Evolutionary conservation across 2,329 filamentous ascomycete genomes (phyloP), one percentile per base, ranked within the genome.

Genomic region (Botrytis squamosa): DNA sequence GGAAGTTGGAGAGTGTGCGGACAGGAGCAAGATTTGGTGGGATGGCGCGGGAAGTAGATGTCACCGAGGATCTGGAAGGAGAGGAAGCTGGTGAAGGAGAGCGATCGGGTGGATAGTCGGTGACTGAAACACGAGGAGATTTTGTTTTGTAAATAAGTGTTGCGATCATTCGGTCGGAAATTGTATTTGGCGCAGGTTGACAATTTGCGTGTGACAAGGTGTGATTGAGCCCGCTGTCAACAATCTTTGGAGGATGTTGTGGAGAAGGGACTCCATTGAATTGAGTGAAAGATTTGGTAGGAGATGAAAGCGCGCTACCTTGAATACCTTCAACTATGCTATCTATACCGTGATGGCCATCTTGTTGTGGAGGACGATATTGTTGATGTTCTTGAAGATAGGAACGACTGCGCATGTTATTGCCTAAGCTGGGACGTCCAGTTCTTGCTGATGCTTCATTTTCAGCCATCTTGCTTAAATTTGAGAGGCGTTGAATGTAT

Each of bases 351-450:
- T 89, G 88, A 74, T 83, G 84, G 42, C 90, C 88, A 65, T 86
- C 80, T 66, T 79, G 79, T 49, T 80, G 84, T 18, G 88, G 87
- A 44, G 88, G 87, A 67, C 89, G 87, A 77, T 89, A 90, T 79
- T 91, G 88, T 81, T 90, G 88, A 78, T 90, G 87, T 77, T 91
- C 89, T 80, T 86, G 85, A 73, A 91, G 83, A 79, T 88, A 91
- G 22, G 88, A 90, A 81, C 86, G 88, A 83, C 86, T 89, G 79
- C 89, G 86, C 86, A 87, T 88, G 65, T 74, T 77, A n/a, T 63
- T 74, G 46, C 77, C 77, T 16, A 81, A 75, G 70, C 76, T 78
- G n/a, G 80, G 80, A 52, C 80, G 77, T 18, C 71, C 73, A 63
- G 77, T 67, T 49, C 73, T 77, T 52, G 76, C 63, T 29, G 76